Conservation (phyloP, 2,329 filamentous ascomycete species). For the Monosporascus sp. region DNA sequence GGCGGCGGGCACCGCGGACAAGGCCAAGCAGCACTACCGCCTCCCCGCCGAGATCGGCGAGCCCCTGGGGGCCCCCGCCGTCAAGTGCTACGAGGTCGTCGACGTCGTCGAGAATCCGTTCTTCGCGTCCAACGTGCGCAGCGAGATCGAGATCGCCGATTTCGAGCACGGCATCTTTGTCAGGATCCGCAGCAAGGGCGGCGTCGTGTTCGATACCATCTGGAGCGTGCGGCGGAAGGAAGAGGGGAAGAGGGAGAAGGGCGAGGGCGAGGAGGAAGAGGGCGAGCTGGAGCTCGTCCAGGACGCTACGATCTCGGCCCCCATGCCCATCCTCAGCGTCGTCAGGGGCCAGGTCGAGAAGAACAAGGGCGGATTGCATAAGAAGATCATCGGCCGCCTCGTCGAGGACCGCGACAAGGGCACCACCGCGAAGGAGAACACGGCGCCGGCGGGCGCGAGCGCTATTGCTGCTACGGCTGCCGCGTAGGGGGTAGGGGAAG, state of each 20-base stretch:
- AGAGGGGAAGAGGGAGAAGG: constrained; percentile 23
- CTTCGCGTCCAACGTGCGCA: constrained; percentile 49
- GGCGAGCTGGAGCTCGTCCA: constrained; percentile 40
- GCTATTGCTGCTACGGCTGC: background rate
- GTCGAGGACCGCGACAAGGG: constrained; percentile 20
- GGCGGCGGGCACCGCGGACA: constrained; percentile 13
- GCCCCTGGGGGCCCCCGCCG: constrained; percentile 14
- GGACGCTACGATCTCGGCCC: constrained; percentile 44
- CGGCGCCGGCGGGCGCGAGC: background rate
- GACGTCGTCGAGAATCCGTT: constrained; percentile 49
- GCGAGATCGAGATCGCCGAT: constrained; percentile 48
- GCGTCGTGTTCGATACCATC: constrained; percentile 46
- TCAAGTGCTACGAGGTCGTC: constrained; percentile 41
- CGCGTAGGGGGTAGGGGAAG: background rate
- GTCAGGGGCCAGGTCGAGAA: constrained; percentile 46
- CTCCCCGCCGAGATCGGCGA: constrained; percentile 16
- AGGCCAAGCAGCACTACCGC: constrained; percentile 19
- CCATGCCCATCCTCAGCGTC: constrained; percentile 41
- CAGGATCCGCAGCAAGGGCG: constrained; percentile 44
- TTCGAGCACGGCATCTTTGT: constrained; percentile 45
- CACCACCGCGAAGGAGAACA: background rate
- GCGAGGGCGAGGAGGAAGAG: constrained; percentile 13
- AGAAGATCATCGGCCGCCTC: constrained; percentile 38
- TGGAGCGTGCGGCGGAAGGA: constrained; percentile 35
- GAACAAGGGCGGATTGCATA: constrained; percentile 45